Base-by-base conservation (phyloP, 176 grass and related monocot species). In the Tillandsia fasciculata region DNA sequence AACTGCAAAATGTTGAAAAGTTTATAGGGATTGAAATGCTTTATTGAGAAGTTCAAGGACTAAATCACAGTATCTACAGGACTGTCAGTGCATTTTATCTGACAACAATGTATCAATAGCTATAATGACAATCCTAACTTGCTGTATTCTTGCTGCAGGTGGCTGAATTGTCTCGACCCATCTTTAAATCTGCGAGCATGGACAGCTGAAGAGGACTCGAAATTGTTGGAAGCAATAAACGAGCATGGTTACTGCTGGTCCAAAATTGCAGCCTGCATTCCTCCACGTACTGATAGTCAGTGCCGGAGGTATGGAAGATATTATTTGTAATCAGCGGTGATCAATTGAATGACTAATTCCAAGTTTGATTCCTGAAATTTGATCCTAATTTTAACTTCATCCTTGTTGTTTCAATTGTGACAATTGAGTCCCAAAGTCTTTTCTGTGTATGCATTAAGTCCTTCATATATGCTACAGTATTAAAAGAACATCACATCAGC, bases 121-220 rank as follows among this genome's bases (percentile, higher is more conserved):
- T 59, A 17, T 22, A 9, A 20, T 59, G 54, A 20, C 49, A 18
- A 61, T 29, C 22, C 47, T 47, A 63, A 61, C 28, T 42, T 71
- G n/a, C 65, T 76, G 67, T 74, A 50, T 29, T 82, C 22, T 49
- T 74, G 66, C 73, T 72, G 70, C 68, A 97, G 93, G 79, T 97
- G 93, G 93, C 24, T 56, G 54, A 92, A 92, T 79, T 88, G 91
- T 84, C 89, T 97, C 69, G 77, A 92, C 83, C 93, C 89, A 74
- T 49, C 84, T 74, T 71, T 97, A 67, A 75, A 92, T 66, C 84
- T 83, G 53, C 53, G 77, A 29, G 53, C 83, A 56, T 97, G 93
- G 93, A 77, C 33, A n/a, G 80, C 72, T 64, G 93, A 97, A 78
- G 93, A 97, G 57, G 86, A 97, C 76, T 85, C 74, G 3, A 82